Evolutionary conservation across 2,329 filamentous ascomycete genomes (phyloP).

Genomic region (Pseudonectria foliicola): DNA sequence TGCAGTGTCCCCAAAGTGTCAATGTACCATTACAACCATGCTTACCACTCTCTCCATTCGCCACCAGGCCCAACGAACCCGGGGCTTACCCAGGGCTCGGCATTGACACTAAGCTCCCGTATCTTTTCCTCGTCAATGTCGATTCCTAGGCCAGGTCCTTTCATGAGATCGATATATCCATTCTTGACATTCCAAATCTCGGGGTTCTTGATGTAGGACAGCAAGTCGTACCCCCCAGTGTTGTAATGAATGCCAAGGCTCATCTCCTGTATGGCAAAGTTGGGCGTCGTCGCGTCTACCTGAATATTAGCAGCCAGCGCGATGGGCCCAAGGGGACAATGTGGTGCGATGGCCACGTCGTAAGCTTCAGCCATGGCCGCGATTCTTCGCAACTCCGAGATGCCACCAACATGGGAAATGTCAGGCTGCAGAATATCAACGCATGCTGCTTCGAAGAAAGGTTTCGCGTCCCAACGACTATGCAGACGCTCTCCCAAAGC

Average conservation of each 20-base stretch:
- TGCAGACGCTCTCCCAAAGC: constrained; percentile 67
- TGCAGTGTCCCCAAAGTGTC: no score
- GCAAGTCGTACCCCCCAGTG: constrained; percentile 55
- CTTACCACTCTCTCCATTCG: constrained; percentile 59
- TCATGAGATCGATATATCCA: constrained; percentile 56
- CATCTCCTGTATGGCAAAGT: constrained; percentile 74
- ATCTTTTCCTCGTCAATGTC: constrained; percentile 65
- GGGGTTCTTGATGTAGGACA: constrained; percentile 58
- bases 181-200: constrained; percentile 59
- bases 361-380: constrained; percentile 67
- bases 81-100: constrained; percentile 57
- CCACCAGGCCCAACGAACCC: constrained; percentile 63
- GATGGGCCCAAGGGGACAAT: constrained; percentile 67
- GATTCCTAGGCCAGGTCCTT: constrained; percentile 58
- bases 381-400: constrained; percentile 63
- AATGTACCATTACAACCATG: no score
- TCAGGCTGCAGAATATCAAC: constrained; percentile 71
- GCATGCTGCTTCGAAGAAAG: constrained; percentile 59
- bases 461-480: constrained; percentile 66
- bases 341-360: constrained; percentile 65
- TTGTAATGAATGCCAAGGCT: constrained; percentile 76
- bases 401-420: constrained; percentile 64
- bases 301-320: constrained; percentile 66
- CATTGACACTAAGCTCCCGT: constrained; percentile 47
- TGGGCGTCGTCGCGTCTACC: constrained; percentile 52